Conservation (phyloP, 73 alveolate species). For the Tetrahymena borealis region DNA sequence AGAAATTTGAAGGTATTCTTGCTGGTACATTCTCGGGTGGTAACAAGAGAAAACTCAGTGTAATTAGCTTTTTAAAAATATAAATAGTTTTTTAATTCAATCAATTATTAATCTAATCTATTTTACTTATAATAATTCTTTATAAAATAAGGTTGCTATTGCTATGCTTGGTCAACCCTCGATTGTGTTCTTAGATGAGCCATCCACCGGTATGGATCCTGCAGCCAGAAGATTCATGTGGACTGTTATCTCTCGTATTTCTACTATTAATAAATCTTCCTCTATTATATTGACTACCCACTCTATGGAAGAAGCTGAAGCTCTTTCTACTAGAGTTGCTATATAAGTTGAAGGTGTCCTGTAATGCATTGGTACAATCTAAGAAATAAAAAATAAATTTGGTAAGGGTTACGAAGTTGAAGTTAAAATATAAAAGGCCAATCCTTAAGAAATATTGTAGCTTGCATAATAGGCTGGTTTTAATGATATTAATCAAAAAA, state of each 20-base stretch:
- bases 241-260: constrained; percentile 88
- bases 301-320: constrained; percentile 97
- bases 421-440: constrained; percentile 64
- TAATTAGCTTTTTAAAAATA: neutral
- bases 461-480: constrained; percentile 15
- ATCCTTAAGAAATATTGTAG: constrained; percentile 43
- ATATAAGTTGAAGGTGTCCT: constrained; percentile 90
- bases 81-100: too few species aligned
- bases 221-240: constrained; percentile 97
- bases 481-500: neutral
- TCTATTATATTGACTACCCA: constrained; percentile 90
- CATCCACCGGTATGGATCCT: constrained; percentile 99
- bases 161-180: constrained; percentile 99
- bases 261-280: constrained; percentile 81
- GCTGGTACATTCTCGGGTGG: constrained; percentile 96
- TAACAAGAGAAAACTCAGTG: constrained; percentile 91
- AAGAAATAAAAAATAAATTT: constrained; percentile 83
- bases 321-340: constrained; percentile 84
- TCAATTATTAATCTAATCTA: too few species aligned
- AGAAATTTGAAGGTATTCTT: constrained; percentile 63
- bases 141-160: constrained; percentile 81
- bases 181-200: constrained; percentile 96
- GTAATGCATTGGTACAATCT: constrained; percentile 83
- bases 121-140: neutral
- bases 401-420: constrained; percentile 93